Percentiles rank a stretch among this genome's conserved stretches.
These are phyloP conservation scores for Erigeron canadensis DNA, from an alignment of 129 eudicot genomes.

Conservation along the genomic window DNA sequence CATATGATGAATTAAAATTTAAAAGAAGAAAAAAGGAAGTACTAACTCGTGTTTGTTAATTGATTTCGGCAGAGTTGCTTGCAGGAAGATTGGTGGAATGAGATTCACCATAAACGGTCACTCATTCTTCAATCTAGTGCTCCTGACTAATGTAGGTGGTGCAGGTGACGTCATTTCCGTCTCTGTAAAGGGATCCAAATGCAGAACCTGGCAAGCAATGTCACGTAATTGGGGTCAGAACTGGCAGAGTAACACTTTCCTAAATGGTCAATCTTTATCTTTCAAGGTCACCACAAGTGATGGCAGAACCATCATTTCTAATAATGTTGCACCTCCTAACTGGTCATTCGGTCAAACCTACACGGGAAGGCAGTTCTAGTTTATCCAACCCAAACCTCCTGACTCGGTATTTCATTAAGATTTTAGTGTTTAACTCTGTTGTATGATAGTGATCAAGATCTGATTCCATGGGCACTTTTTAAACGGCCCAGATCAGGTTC, in stretches of 20 bases:
- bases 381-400: conserved; percentile 19
- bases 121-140: conserved; percentile 58
- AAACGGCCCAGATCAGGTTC: conserved; percentile 21
- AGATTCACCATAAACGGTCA: conserved; percentile 70
- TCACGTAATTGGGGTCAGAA: conserved; percentile 70
- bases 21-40: neutral
- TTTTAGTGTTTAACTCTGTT: conserved; percentile 14
- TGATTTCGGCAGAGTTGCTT: conserved; percentile 46
- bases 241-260: conserved; percentile 59
- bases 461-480: conserved; percentile 18
- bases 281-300: conserved; percentile 63
- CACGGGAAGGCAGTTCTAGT: conserved; percentile 42
- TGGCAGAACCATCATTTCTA: conserved; percentile 41
- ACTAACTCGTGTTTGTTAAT: conserved; percentile 2
- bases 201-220: conserved; percentile 48
- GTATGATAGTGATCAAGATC: conserved; percentile 14
- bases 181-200: conserved; percentile 49
- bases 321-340: conserved; percentile 44
- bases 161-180: conserved; percentile 45
- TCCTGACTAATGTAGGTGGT: conserved; percentile 58
- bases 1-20: too few relatives aligned
- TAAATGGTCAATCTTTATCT: conserved; percentile 52
- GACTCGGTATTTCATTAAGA: conserved; percentile 9
- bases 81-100: conserved; percentile 52
- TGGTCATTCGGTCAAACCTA: conserved; percentile 70